Conservation (phyloP, 2,329 filamentous ascomycete species). For the Neonectria punicea region DNA sequence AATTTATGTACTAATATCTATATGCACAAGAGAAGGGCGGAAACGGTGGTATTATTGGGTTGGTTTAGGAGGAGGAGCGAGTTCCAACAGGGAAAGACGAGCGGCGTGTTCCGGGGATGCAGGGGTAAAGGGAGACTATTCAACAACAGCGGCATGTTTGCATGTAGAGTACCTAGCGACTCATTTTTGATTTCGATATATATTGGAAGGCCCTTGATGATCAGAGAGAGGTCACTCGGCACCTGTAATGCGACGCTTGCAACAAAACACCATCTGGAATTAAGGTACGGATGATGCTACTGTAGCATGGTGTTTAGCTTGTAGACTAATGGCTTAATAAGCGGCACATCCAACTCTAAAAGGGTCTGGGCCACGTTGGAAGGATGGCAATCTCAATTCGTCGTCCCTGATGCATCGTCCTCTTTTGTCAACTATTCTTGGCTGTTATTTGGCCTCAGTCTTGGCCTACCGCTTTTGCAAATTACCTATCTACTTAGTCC, state of each 20-base stretch:
- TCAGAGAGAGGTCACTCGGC: neutral
- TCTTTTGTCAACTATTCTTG: neutral
- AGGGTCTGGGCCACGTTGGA: neutral
- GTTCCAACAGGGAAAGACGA: neutral
- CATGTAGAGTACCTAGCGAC: slow-evolving; percentile 23
- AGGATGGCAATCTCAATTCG: neutral
- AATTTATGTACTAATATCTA: slow-evolving; percentile 12
- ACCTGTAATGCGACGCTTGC: neutral
- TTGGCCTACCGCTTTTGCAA: too few species aligned
- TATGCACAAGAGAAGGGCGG: neutral
- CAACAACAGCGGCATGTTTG: slow-evolving; percentile 21
- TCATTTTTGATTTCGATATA: slow-evolving; percentile 12
- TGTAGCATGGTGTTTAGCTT: neutral
- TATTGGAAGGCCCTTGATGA: neutral
- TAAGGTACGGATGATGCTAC: neutral
- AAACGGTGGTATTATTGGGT: slow-evolving; percentile 11
- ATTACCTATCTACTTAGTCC: too few species aligned
- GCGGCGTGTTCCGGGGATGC: slow-evolving; percentile 1
- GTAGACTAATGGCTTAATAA: too few species aligned
- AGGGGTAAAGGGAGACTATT: neutral
- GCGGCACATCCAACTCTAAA: neutral
- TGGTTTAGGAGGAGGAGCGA: neutral
- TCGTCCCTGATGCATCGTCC: neutral
- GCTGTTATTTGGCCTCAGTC: neutral
- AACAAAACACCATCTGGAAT: neutral